Evolutionary conservation across 805 yeast genomes (phyloP), one percentile per base, ranked within the genome.

Genomic region (Suhomyces faveliae): DNA sequence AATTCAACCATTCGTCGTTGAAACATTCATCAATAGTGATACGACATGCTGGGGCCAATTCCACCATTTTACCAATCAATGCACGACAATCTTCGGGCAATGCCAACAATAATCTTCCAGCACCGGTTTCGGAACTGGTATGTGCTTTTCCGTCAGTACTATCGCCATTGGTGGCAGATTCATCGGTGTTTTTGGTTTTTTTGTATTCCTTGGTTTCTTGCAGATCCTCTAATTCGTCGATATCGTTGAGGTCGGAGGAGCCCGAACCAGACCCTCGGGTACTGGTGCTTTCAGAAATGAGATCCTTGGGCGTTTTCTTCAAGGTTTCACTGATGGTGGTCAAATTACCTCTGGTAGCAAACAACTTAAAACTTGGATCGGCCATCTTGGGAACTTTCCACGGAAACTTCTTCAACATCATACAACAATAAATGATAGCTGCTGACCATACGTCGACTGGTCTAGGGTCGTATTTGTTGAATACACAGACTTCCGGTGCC

Each of bases 381-480:
- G 85, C 74, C 42, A 83, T 66, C 60, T 88, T 85, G 7, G 97
- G 97, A 6, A 89, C 88, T 62, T 89, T 89, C 97, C 97, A 90
- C 7, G 97, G 97, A 69, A 90, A 90, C 69, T 89, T 87, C 62
- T 89, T 85, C 64, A 90, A 74, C 50, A 88, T 80, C 96, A 90
- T 89, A 71, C 97, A 90, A 56, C 96, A 88, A 67, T 87, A 87
- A 42, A 90, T 87, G 50, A 90, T 89, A 7, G 96, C 96, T 27
- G 83, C 83, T 5, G 96, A 87, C 97, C 97, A 90, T 40, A 90
- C 81, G 70, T 90, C 97, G 5, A 90, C 96, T 0, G 97, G 96
- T 54, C 96, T 78, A 12, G 97, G 96, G 63, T 88, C 95, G 61
- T 90, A 90, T 52, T 85, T 84, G 55, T 81, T 74, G 63, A 87